Conservation (phyloP, 163 green algal genomes). For the Scenedesmus sp. region DNA sequence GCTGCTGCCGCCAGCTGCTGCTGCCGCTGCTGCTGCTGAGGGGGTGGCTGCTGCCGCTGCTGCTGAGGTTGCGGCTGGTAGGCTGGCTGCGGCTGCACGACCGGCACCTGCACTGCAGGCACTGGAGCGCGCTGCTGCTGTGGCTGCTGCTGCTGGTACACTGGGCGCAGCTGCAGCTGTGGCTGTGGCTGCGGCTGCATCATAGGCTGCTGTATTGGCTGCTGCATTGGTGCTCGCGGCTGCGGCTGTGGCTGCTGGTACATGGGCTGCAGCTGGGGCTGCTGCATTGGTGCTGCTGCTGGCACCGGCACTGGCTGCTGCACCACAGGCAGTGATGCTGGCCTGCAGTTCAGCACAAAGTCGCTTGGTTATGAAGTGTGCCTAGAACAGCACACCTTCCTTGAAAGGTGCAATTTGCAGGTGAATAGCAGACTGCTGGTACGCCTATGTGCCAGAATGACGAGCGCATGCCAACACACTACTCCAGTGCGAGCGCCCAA, state of each 20-base stretch:
- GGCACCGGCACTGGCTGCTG: neutral
- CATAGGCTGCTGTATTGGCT: neutral
- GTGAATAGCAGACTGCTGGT: too few species aligned
- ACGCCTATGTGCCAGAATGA: too few species aligned
- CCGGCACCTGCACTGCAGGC: neutral
- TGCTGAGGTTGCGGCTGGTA: conserved; percentile 28
- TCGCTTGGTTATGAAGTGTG: neutral
- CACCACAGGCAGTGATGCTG: neutral
- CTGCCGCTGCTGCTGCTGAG: conserved; percentile 11
- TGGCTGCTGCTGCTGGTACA: conserved; percentile 15
- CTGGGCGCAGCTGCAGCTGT: conserved; percentile 15
- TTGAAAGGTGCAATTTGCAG: too few species aligned
- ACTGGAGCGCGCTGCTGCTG: neutral
- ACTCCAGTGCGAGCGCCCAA: too few species aligned
- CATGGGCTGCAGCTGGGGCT: neutral
- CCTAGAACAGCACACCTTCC: too few species aligned
- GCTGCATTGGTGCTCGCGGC: neutral
- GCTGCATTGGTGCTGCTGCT: neutral
- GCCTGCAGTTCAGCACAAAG: neutral
- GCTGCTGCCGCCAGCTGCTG: conserved; percentile 16
- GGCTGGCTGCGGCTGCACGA: conserved; percentile 8
- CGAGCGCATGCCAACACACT: too few species aligned
- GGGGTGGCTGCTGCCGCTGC: conserved; percentile 38
- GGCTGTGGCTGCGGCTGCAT: neutral
- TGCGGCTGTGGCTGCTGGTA: neutral